Evolutionary conservation across 1,284 basidiomycete species (phyloP).

Genomic region (Paramarasmius palmivorus): DNA sequence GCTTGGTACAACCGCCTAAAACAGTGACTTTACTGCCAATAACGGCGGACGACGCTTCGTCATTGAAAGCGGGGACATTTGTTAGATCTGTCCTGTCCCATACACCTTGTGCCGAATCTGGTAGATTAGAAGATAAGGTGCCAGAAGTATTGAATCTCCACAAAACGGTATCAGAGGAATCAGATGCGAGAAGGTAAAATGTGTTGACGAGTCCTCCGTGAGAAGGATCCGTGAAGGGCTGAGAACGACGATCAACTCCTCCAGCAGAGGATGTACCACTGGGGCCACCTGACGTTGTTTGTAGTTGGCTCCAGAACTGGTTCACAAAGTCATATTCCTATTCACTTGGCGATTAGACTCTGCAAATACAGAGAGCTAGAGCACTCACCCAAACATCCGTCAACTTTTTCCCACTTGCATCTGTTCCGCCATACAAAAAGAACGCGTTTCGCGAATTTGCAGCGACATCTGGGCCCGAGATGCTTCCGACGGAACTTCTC

Average conservation of each 20-base stretch:
- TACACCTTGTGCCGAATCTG: slow-evolving; percentile 46
- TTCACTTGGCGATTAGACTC: background rate
- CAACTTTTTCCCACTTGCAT: background rate
- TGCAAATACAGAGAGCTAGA: background rate
- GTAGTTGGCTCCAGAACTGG: background rate
- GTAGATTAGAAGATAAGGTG: slow-evolving; percentile 66
- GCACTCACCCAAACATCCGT: background rate
- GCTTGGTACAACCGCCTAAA: slow-evolving; percentile 60
- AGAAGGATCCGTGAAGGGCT: background rate
- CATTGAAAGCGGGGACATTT: slow-evolving; percentile 38
- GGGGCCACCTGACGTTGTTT: background rate
- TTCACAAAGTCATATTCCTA: slow-evolving; percentile 2
- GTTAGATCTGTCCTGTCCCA: slow-evolving; percentile 54
- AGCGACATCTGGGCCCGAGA: slow-evolving; percentile 1
- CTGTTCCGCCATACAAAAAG: background rate
- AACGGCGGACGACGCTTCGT: slow-evolving; percentile 59
- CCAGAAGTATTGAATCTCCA: slow-evolving; percentile 72
- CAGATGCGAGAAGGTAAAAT: slow-evolving; percentile 38
- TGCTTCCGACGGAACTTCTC: background rate
- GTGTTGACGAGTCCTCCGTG: slow-evolving; percentile 13
- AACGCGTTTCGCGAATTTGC: slow-evolving; percentile 1
- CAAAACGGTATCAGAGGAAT: slow-evolving; percentile 54
- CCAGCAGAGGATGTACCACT: background rate
- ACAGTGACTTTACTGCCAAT: slow-evolving; percentile 47
- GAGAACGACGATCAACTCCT: background rate